phyloP scores from a whole-genome alignment of 1,284 basidiomycete species.

The Erythrobasidium hasegawianum region DNA sequence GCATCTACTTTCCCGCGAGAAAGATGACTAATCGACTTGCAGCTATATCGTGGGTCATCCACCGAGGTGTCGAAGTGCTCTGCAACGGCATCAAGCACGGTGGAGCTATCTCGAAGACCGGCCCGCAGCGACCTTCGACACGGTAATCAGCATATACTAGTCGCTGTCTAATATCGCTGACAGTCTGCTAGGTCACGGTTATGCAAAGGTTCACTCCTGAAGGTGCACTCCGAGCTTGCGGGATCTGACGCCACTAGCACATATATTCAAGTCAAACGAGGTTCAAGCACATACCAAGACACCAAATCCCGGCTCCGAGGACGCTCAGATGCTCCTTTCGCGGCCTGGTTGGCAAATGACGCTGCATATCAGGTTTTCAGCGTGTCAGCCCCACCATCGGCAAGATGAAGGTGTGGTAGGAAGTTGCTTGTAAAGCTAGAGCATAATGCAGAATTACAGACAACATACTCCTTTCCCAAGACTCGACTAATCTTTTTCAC shows the following conservation, averaged over 20 bases:
- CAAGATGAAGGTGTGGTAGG: background rate
- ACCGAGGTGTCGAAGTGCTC: slow-evolving; percentile 58
- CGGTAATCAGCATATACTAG: background rate
- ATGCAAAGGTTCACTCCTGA: background rate
- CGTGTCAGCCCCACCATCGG: background rate
- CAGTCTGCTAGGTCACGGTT: slow-evolving; percentile 5
- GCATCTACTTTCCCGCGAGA: too few species aligned
- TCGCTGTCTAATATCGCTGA: background rate
- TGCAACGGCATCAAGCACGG: slow-evolving; percentile 74
- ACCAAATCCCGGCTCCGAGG: slow-evolving; percentile 5
- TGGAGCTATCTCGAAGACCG: slow-evolving; percentile 51
- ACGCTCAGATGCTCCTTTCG: slow-evolving; percentile 8
- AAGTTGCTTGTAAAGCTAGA: background rate
- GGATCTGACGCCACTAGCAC: background rate
- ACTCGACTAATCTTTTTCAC: too few species aligned
- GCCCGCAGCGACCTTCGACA: slow-evolving; percentile 3
- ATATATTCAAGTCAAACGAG: slow-evolving; percentile 6
- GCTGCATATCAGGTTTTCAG: slow-evolving; percentile 10
- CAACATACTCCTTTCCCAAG: background rate
- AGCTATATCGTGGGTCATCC: slow-evolving; percentile 60
- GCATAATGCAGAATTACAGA: background rate
- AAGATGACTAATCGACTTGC: too few species aligned
- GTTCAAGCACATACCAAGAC: slow-evolving; percentile 5
- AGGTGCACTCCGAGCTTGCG: too few species aligned
- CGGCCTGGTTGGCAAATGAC: slow-evolving; percentile 12